These are phyloP conservation scores for Skeletonema potamos DNA, from an alignment of 108 stramenopile species.

Conservation along the genomic window DNA sequence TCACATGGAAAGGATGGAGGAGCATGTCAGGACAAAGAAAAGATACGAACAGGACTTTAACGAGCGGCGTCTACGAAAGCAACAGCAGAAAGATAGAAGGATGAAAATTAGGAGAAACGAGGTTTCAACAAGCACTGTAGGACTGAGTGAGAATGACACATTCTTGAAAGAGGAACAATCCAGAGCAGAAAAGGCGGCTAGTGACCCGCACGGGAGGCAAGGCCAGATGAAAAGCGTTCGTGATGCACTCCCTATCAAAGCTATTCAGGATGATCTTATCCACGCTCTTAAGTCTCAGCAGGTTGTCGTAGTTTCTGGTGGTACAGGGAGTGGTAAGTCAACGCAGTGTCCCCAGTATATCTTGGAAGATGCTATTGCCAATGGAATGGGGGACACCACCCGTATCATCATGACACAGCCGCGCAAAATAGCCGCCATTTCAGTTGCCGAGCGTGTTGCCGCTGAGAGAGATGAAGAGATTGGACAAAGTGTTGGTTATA, in stretches of 20 bases:
- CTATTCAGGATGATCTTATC: conserved; percentile 76
- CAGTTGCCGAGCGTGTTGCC: conserved; percentile 96
- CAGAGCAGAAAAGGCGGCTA: conserved; percentile 2
- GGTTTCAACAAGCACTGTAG: not conserved
- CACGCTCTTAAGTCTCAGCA: conserved; percentile 76
- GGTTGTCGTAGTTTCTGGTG: conserved; percentile 93
- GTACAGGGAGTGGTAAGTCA: conserved; percentile 93
- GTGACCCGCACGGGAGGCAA: not conserved
- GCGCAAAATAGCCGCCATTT: conserved; percentile 93
- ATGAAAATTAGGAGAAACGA: not conserved
- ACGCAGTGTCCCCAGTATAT: conserved; percentile 99
- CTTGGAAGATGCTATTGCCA: conserved; percentile 87
- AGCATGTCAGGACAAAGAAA: not conserved
- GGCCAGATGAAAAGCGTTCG: conserved; percentile 30
- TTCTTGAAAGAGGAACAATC: conserved; percentile 4
- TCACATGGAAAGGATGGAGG: not conserved
- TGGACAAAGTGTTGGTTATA: conserved; percentile 94
- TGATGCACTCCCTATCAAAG: conserved; percentile 86
- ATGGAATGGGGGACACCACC: conserved; percentile 75
- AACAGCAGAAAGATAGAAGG: not conserved
- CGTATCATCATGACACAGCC: conserved; percentile 95
- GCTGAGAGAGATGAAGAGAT: conserved; percentile 92
- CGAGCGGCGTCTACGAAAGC: not conserved
- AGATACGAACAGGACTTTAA: not conserved
- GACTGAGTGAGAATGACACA: not conserved